Evolutionary conservation across 78 protist genomes (phyloP), one percentile per base, ranked within the genome.

Genomic region (Tieghemostelium lacteum): DNA sequence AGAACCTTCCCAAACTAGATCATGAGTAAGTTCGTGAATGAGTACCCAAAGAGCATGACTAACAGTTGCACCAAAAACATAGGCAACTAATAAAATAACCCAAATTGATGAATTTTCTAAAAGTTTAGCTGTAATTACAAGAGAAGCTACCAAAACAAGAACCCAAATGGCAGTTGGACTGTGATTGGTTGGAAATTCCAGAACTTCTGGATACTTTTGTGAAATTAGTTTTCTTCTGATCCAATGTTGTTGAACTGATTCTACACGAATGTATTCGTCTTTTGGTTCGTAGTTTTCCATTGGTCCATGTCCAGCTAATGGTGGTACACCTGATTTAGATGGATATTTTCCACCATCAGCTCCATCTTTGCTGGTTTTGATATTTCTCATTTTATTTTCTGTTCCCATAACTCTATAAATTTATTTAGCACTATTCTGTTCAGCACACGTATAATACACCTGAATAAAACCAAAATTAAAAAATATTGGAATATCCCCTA

Each of bases 1-100:
- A 2, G 45, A 33, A 26, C 37, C 37, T 63, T 74, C 31, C 69
- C 83, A 86, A 3, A 72, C 92, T 2, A 93, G 71, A 58, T 61
- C 86, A 57, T 95, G 97, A 5, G 93, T 61, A 26, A 89, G 62
- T 50, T 95, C 98, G 54, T 96, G 98, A 42, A 95, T 85, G 12
- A 89, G 86, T 34, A 96, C 91, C 80, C 85, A 74, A 31, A 92
- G 62, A 8, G 93, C 60, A 76, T 95, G 97, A 67, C 86, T 83
- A 31, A 31, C 64, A 4, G 89, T 66, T 34, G 92, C 98, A 31
- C 96, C 96, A 37, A 95, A 60, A 52, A 93, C 57, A 33, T 94
- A 96, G 2, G 96, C 95, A 16, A 39, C 72, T 1, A 69, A 34
- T 24, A 61, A 49, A n/a, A 77, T 60, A 10, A 70, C 34, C 91